phyloP scores from a whole-genome alignment of 73 alveolate species.

The Paramecium sonneborni region DNA sequence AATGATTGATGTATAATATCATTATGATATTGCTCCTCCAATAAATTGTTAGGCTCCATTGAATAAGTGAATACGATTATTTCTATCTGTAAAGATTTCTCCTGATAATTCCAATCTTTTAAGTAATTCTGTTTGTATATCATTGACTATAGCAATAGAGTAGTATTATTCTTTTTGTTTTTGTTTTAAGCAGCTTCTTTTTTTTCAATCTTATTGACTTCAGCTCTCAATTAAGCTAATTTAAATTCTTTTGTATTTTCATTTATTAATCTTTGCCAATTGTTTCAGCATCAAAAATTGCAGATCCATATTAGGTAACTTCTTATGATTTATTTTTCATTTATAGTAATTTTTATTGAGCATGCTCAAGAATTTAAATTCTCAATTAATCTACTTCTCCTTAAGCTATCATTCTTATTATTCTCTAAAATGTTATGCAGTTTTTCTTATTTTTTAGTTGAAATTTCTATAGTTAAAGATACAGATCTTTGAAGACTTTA shows the following conservation, averaged over 20 bases:
- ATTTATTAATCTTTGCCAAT: conserved; percentile 71
- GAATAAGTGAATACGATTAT: conserved; percentile 74
- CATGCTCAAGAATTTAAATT: conserved; percentile 79
- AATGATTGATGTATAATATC: conserved; percentile 32
- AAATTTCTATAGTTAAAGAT: conserved; percentile 89
- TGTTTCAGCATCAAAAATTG: conserved; percentile 87
- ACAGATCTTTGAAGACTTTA: conserved; percentile 78
- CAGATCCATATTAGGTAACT: conserved; percentile 69
- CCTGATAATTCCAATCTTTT: conserved; percentile 82
- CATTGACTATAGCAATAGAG: conserved; percentile 69
- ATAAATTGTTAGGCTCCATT: conserved; percentile 75
- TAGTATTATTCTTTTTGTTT: conserved; percentile 63
- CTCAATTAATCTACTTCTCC: conserved; percentile 78
- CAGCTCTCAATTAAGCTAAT: conserved; percentile 74
- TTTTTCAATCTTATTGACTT: conserved; percentile 73
- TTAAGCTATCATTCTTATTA: conserved; percentile 80
- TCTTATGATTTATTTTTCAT: conserved; percentile 63
- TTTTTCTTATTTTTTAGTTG: conserved; percentile 83
- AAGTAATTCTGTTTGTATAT: conserved; percentile 78
- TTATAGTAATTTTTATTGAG: conserved; percentile 49
- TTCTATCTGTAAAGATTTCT: conserved; percentile 74
- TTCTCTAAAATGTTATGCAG: conserved; percentile 83
- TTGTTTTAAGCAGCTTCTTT: conserved; percentile 64
- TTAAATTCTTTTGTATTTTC: conserved; percentile 73
- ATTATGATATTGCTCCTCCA: not conserved